These are phyloP conservation scores for Paramecium primaurelia DNA, from an alignment of 73 alveolate genomes.

Conservation along the genomic window DNA sequence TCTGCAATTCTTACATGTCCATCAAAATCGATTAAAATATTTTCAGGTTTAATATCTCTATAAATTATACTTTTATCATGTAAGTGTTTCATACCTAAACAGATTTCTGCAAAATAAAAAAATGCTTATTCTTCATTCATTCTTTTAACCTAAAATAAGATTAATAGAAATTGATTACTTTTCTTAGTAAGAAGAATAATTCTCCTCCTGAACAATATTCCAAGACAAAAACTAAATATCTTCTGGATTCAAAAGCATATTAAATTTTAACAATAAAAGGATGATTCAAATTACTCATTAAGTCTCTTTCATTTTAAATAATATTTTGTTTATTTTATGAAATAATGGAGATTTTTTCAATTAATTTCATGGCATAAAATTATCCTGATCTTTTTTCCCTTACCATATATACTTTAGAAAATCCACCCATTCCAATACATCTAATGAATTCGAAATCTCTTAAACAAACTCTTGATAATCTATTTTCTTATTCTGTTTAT, in stretches of 20 bases:
- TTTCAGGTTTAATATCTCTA: conserved; percentile 89
- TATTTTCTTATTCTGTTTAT: neutral
- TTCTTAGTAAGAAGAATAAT: conserved; percentile 2
- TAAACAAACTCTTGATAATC: neutral
- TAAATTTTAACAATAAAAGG: conserved; percentile 86
- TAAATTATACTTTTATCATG: conserved; percentile 77
- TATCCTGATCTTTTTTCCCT: conserved; percentile 6
- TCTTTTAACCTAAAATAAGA: neutral
- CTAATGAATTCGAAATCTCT: conserved; percentile 30
- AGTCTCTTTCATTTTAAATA: conserved; percentile 79
- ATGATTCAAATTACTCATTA: conserved; percentile 72
- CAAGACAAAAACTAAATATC: conserved; percentile 79
- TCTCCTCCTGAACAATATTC: conserved; percentile 88
- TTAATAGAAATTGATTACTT: conserved; percentile 54
- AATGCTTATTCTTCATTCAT: conserved; percentile 69
- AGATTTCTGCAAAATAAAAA: conserved; percentile 69
- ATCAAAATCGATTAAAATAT: conserved; percentile 64
- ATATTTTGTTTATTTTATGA: neutral
- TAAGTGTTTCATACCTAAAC: conserved; percentile 73
- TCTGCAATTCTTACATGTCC: conserved; percentile 66
- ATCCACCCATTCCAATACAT: conserved; percentile 57
- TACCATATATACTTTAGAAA: conserved; percentile 18
- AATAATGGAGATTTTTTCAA: neutral
- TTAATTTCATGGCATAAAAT: conserved; percentile 39
- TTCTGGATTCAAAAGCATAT: conserved; percentile 84